Conservation (phyloP, 129 eudicot species). For the Lactuca saligna region DNA sequence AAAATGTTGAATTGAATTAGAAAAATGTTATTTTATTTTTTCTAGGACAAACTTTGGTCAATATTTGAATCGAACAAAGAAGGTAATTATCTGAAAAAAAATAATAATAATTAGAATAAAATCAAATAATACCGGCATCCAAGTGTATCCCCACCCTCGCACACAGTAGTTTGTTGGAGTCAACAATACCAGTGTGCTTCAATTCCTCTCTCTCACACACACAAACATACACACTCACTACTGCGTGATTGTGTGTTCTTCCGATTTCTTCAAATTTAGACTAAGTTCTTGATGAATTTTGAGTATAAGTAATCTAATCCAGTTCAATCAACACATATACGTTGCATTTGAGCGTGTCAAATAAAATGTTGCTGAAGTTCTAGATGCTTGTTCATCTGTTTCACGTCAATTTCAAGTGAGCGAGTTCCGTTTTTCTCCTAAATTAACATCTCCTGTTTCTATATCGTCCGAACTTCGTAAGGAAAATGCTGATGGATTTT, state of each 20-base stretch:
- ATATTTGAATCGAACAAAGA: not conserved
- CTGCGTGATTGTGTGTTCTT: slow-evolving; percentile 1
- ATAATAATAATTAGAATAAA: not conserved
- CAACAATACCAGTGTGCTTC: slow-evolving; percentile 19
- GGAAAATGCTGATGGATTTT: slow-evolving; percentile 9
- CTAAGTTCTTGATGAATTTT: not conserved
- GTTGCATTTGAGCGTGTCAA: not conserved
- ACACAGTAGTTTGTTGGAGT: slow-evolving; percentile 26
- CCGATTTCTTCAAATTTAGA: slow-evolving; percentile 2
- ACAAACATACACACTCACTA: not conserved
- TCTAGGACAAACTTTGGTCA: not conserved
- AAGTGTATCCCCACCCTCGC: slow-evolving; percentile 13
- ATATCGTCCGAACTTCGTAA: slow-evolving; percentile 12
- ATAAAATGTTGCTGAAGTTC: slow-evolving; percentile 1
- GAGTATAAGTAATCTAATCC: not conserved
- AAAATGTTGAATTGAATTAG: not conserved
- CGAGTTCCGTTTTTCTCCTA: slow-evolving; percentile 11
- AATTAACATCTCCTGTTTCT: slow-evolving; percentile 15
- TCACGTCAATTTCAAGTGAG: slow-evolving; percentile 9
- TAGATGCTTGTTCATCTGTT: slow-evolving; percentile 8
- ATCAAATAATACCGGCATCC: slow-evolving; percentile 1
- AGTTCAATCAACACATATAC: not conserved
- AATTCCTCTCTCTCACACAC: slow-evolving; percentile 3
- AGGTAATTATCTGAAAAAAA: not conserved
- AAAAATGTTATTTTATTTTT: not conserved